Percentiles rank a stretch among this genome's conserved stretches.
These are phyloP conservation scores for Leccinum pachyderme DNA, from an alignment of 1,284 basidiomycete genomes.

Conservation along the genomic window DNA sequence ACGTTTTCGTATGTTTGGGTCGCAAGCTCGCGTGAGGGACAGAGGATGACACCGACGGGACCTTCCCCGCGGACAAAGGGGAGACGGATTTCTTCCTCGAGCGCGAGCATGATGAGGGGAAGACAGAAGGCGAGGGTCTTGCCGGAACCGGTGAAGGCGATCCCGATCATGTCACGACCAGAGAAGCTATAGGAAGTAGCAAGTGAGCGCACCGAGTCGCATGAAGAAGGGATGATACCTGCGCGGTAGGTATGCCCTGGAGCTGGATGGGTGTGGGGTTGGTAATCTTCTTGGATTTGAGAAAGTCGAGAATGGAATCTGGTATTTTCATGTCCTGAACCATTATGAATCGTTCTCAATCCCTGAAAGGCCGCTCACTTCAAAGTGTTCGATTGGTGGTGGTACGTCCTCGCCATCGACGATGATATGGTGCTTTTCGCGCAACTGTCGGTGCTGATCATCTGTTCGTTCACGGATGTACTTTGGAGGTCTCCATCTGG, in stretches of 20 bases:
- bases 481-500: slow-evolving; percentile 84
- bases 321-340: slow-evolving; percentile 97
- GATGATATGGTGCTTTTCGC: slow-evolving; percentile 91
- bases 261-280: slow-evolving; percentile 95
- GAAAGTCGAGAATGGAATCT: slow-evolving; percentile 74
- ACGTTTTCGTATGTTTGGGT: slow-evolving; percentile 97
- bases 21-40: slow-evolving; percentile 92
- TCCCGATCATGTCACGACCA: slow-evolving; percentile 94
- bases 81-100: slow-evolving; percentile 90
- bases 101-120: slow-evolving; percentile 91
- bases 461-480: slow-evolving; percentile 75
- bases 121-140: slow-evolving; percentile 91
- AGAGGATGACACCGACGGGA: slow-evolving; percentile 92
- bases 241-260: slow-evolving; percentile 95
- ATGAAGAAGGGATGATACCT: slow-evolving; percentile 32
- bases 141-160: slow-evolving; percentile 91
- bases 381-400: slow-evolving; percentile 90
- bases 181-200: slow-evolving; percentile 57
- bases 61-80: slow-evolving; percentile 93
- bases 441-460: slow-evolving; percentile 71
- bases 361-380: slow-evolving; percentile 46
- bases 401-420: slow-evolving; percentile 92
- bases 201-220: slow-evolving; percentile 4
- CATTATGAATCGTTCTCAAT: slow-evolving; percentile 14
- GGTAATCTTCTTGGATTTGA: slow-evolving; percentile 83